Evolutionary conservation across 139 green algal species (phyloP).

Genomic region (Picochlorum sp.): DNA sequence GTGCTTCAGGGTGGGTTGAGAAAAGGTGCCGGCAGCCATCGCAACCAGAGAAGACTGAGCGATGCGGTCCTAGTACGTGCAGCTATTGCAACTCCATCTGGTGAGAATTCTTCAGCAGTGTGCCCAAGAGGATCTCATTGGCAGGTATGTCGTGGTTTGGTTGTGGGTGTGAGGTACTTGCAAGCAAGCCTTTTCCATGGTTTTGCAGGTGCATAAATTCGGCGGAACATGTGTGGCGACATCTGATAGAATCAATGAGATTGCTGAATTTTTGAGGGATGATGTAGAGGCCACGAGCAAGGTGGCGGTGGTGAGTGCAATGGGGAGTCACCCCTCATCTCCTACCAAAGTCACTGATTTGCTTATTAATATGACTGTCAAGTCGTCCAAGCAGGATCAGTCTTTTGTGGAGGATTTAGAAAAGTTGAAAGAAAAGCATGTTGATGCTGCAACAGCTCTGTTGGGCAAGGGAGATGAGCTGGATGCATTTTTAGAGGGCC

Average conservation of each 20-base stretch:
- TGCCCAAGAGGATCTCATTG: background rate
- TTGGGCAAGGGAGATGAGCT: slow-evolving; percentile 58
- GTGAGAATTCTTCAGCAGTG: background rate
- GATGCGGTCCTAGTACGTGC: background rate
- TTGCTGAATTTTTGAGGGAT: slow-evolving; percentile 62
- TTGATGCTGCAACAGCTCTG: slow-evolving; percentile 68
- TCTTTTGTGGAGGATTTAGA: slow-evolving; percentile 78
- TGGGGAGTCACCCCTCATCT: slow-evolving; percentile 64
- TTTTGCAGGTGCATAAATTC: slow-evolving; percentile 91
- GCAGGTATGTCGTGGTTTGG: background rate
- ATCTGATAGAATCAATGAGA: slow-evolving; percentile 70
- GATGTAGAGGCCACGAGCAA: slow-evolving; percentile 25
- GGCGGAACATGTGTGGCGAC: slow-evolving; percentile 92
- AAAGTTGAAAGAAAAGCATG: slow-evolving; percentile 83
- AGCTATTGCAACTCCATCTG: background rate
- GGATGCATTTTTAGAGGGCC: slow-evolving; percentile 57
- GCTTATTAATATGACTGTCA: slow-evolving; percentile 81
- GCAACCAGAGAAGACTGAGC: background rate
- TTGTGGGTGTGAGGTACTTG: background rate
- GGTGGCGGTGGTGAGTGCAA: slow-evolving; percentile 75
- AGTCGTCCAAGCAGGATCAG: slow-evolving; percentile 52
- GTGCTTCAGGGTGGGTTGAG: too few relatives aligned
- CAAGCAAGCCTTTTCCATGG: slow-evolving; percentile 6
- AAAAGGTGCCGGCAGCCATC: background rate
- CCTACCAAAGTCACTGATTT: slow-evolving; percentile 86